Conservation (phyloP, 345 rosid genomes). For the Microthlaspi erraticum region DNA sequence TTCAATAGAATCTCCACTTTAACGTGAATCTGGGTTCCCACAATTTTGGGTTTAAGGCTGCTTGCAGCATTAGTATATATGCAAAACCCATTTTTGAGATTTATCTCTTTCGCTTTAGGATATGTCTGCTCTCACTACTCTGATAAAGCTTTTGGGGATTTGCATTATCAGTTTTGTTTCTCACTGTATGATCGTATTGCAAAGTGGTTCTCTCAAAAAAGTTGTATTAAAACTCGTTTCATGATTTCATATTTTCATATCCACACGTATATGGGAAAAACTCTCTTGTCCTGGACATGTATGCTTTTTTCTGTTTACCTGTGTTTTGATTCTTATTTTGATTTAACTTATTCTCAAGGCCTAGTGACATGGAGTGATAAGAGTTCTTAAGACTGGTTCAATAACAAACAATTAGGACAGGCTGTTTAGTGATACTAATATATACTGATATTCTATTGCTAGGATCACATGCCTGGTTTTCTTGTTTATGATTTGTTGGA, state of each 20-base stretch:
- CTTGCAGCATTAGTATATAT: constrained; percentile 5
- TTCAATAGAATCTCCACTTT: constrained; percentile 23
- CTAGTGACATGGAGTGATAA: constrained; percentile 2
- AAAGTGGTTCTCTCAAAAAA: background rate
- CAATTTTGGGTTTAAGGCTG: constrained; percentile 21
- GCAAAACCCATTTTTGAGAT: background rate
- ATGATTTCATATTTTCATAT: background rate
- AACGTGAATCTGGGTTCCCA: background rate
- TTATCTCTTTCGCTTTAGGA: constrained; percentile 10
- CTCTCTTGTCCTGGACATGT: constrained; percentile 29
- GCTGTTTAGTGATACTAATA: constrained; percentile 30
- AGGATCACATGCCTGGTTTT: constrained; percentile 68
- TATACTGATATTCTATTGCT: constrained; percentile 54
- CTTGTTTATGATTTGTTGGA: constrained; percentile 49
- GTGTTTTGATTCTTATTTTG: constrained; percentile 12
- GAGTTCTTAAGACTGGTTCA: constrained; percentile 36
- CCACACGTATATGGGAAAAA: constrained; percentile 13
- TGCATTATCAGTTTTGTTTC: constrained; percentile 6
- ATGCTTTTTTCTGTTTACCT: constrained; percentile 20
- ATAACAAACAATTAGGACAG: constrained; percentile 58
- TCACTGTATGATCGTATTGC: background rate
- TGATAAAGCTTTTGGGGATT: constrained; percentile 4
- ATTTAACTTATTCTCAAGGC: constrained; percentile 23
- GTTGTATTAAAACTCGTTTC: constrained; percentile 26
- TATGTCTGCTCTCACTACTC: constrained; percentile 1